phyloP scores from a whole-genome alignment of 345 rosid species.

The Euphorbia pulcherrima region DNA sequence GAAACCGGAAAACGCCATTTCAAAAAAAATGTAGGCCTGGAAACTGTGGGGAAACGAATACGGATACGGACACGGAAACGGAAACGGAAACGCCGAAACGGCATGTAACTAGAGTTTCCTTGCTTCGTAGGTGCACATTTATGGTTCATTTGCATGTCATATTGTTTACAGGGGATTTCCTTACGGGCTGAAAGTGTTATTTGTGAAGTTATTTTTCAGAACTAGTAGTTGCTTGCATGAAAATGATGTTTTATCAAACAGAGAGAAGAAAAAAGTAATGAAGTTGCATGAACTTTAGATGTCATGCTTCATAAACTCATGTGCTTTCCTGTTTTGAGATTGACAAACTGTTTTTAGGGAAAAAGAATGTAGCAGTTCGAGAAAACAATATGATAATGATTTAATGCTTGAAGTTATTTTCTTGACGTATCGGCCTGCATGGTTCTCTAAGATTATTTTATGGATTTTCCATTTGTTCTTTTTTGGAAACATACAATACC shows the following conservation, averaged over 20 bases:
- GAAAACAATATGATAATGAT: not conserved
- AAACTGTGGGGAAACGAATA: too few relatives aligned
- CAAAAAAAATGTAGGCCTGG: too few relatives aligned
- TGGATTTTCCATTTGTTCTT: not conserved
- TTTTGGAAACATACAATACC: not conserved
- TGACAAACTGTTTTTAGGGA: not conserved
- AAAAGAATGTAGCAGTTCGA: not conserved
- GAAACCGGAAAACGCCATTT: too few relatives aligned
- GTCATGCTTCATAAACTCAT: not conserved
- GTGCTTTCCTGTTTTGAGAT: not conserved
- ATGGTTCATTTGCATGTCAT: not conserved
- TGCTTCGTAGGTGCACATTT: not conserved
- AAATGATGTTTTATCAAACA: not conserved
- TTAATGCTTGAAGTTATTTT: constrained; percentile 1
- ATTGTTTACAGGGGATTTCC: not conserved
- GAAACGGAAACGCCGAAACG: too few relatives aligned
- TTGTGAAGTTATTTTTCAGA: not conserved
- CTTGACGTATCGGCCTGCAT: not conserved
- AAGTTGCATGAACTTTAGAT: not conserved
- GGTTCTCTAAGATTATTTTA: not conserved
- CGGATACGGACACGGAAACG: too few relatives aligned
- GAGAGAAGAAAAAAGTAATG: not conserved
- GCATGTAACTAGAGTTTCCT: too few relatives aligned
- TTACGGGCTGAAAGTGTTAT: not conserved
- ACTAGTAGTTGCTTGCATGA: not conserved